Conservation (phyloP, 2,329 filamentous ascomycete species). For the Apiospora arundinis region DNA sequence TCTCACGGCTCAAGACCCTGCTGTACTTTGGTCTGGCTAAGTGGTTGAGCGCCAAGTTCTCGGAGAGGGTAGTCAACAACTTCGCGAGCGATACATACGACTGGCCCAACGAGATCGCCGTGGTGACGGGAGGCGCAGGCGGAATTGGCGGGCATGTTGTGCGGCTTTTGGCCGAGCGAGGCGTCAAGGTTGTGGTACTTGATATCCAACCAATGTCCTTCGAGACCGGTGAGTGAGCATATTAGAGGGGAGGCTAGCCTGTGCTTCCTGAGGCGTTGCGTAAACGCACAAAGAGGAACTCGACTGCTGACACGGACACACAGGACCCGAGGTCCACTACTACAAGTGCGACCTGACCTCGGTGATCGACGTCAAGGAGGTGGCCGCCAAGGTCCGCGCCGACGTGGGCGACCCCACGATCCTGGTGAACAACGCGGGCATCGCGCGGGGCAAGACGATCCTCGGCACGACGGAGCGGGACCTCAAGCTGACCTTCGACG, state of each 20-base stretch:
- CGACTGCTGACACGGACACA: slow-evolving; percentile 28
- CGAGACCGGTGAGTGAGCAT: slow-evolving; percentile 32
- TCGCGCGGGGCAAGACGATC: slow-evolving; percentile 53
- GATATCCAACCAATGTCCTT: slow-evolving; percentile 63
- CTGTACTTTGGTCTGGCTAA: slow-evolving; percentile 58
- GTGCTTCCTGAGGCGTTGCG: no score
- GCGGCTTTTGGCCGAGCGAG: slow-evolving; percentile 66
- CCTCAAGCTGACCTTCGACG: slow-evolving; percentile 55
- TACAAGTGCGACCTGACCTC: slow-evolving; percentile 75
- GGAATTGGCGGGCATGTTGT: slow-evolving; percentile 76
- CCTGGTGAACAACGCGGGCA: slow-evolving; percentile 46
- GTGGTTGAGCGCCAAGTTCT: slow-evolving; percentile 57
- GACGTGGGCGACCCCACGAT: slow-evolving; percentile 44
- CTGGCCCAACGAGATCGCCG: slow-evolving; percentile 73
- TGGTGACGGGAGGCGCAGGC: slow-evolving; percentile 76
- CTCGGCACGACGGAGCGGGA: slow-evolving; percentile 50
- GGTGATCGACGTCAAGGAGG: slow-evolving; percentile 51
- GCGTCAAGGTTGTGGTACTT: slow-evolving; percentile 72
- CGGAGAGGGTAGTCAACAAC: slow-evolving; percentile 55
- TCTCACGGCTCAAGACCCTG: slow-evolving; percentile 59
- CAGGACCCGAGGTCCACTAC: slow-evolving; percentile 65
- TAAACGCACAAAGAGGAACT: neutral
- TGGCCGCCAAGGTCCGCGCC: slow-evolving; percentile 49
- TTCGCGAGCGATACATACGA: slow-evolving; percentile 62
- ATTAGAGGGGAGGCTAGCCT: neutral